These are phyloP conservation scores for Glarea lozoyensis DNA, from an alignment of 495 filamentous ascomycete species.

Conservation along the genomic window DNA sequence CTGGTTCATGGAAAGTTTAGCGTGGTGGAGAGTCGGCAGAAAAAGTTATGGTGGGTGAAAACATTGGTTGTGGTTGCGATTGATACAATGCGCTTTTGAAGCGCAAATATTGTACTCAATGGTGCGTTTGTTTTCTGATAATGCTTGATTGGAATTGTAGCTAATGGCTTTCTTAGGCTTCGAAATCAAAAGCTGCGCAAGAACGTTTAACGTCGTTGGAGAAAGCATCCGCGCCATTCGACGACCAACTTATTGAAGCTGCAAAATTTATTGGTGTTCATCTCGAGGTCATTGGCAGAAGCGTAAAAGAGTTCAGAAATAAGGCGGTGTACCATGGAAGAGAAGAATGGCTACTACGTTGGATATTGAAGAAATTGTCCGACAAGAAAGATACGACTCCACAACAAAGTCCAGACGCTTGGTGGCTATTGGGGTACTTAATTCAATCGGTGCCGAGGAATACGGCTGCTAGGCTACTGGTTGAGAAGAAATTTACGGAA, in stretches of 20 bases:
- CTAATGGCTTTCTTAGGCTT: conserved; percentile 10
- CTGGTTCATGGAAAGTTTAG: too few relatives aligned
- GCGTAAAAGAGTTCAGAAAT: conserved; percentile 26
- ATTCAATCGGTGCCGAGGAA: conserved; percentile 34
- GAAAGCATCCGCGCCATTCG: conserved; percentile 17
- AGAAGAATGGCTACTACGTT: conserved; percentile 59
- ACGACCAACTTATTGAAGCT: conserved; percentile 21
- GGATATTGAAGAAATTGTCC: conserved; percentile 56
- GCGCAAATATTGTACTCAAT: too few relatives aligned
- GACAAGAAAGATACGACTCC: conserved; percentile 18
- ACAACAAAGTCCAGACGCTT: conserved; percentile 31
- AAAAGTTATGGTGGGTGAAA: too few relatives aligned
- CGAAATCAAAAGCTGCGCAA: conserved; percentile 18
- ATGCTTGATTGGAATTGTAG: too few relatives aligned
- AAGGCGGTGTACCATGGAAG: conserved; percentile 27
- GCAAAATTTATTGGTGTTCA: conserved; percentile 19
- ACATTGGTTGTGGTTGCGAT: too few relatives aligned
- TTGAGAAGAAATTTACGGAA: conserved; percentile 39
- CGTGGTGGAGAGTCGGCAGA: too few relatives aligned
- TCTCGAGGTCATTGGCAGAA: conserved; percentile 9
- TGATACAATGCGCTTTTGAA: too few relatives aligned
- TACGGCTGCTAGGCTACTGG: conserved; percentile 38
- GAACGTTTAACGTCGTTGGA: conserved; percentile 18
- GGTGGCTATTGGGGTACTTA: conserved; percentile 39
- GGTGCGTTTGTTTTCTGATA: too few relatives aligned